A percentile compares a stretch with the other conserved stretches of the same genome.
phyloP scores from a whole-genome alignment of 179 eudicot genomes.

The Nepenthes alata region DNA sequence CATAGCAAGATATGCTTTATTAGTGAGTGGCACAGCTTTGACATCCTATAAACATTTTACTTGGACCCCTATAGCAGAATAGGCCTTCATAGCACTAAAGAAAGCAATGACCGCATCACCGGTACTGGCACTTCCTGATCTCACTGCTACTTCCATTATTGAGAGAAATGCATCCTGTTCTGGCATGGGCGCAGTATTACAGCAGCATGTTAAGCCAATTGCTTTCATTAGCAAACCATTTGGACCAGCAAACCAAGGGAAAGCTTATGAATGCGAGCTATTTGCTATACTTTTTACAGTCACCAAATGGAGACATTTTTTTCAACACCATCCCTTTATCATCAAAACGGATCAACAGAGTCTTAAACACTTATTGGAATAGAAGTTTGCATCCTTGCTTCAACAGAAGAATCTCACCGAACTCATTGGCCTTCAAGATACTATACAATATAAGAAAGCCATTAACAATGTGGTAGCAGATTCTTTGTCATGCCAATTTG shows the following conservation, averaged over 20 bases:
- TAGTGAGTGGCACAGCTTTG: background rate
- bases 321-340: background rate
- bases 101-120: background rate
- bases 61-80: background rate
- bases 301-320: background rate
- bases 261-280: background rate
- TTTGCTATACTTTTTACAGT: background rate
- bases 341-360: background rate
- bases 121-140: background rate
- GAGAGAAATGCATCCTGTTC: background rate
- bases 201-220: background rate
- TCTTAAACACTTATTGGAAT: background rate
- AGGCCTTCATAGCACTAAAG: background rate
- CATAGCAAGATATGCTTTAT: background rate
- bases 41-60: background rate
- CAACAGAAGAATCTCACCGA: background rate
- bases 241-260: background rate
- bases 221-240: background rate
- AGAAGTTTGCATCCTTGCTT: background rate
- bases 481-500: background rate
- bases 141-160: background rate
- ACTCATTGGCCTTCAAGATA: background rate
- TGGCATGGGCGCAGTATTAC: background rate
- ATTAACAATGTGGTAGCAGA: background rate
- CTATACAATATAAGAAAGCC: background rate